Conservation (phyloP, 441 rosid species). For the Hura crepitans region DNA sequence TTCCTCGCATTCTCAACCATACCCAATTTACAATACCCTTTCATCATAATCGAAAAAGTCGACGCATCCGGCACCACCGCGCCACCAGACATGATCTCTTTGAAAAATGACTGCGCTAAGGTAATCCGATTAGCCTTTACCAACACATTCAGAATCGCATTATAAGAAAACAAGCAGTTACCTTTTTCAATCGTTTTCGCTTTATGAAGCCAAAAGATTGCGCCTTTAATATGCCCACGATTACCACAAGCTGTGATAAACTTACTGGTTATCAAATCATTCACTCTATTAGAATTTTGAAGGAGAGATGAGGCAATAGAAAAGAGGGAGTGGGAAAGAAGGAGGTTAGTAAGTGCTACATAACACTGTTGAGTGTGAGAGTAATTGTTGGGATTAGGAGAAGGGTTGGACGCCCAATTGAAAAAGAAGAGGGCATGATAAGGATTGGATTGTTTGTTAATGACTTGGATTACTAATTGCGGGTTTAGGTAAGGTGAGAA, state of each 20-base stretch:
- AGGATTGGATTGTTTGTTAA: slow-evolving; percentile 30
- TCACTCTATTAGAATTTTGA: slow-evolving; percentile 23
- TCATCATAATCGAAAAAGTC: slow-evolving; percentile 36
- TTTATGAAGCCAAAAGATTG: slow-evolving; percentile 38
- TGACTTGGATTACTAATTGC: slow-evolving; percentile 28
- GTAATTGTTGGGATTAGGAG: slow-evolving; percentile 31
- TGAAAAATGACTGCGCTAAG: slow-evolving; percentile 29
- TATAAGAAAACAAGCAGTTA: slow-evolving; percentile 31
- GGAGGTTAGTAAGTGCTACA: slow-evolving; percentile 33
- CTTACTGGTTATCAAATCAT: slow-evolving; percentile 33
- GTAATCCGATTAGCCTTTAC: slow-evolving; percentile 24
- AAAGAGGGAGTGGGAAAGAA: slow-evolving; percentile 36
- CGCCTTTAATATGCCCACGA: slow-evolving; percentile 27
- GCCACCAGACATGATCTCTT: slow-evolving; percentile 23
- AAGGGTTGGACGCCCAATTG: slow-evolving; percentile 40
- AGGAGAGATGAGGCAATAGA: slow-evolving; percentile 28
- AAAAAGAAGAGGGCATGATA: slow-evolving; percentile 40
- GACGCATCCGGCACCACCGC: slow-evolving; percentile 32
- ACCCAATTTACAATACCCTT: slow-evolving; percentile 34
- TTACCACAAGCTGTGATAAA: slow-evolving; percentile 34
- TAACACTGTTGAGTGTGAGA: slow-evolving; percentile 28
- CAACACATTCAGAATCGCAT: slow-evolving; percentile 35
- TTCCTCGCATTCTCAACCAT: slow-evolving; percentile 35
- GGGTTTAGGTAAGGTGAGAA: slow-evolving; percentile 27
- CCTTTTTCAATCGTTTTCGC: slow-evolving; percentile 29